A percentile compares a stretch with the other conserved stretches of the same genome.
Evolutionary conservation across 164 flowering plant species (phyloP).

Genomic region (Sextonia rubra): DNA sequence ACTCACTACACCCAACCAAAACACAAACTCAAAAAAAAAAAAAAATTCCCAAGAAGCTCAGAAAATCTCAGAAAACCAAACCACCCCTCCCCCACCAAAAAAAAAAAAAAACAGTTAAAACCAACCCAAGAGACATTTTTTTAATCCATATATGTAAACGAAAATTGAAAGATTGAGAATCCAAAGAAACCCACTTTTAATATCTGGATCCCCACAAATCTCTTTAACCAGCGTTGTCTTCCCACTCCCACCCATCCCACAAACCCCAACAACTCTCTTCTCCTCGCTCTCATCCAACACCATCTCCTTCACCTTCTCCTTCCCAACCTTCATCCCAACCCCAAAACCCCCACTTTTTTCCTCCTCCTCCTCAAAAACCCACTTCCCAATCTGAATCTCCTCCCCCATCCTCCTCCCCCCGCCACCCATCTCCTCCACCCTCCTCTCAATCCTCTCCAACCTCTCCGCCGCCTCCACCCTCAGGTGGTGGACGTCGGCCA

Average conservation of each 20-base stretch:
- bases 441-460: constrained; percentile 24
- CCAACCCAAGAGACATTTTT: neutral
- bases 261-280: constrained; percentile 44
- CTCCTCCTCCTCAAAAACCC: constrained; percentile 39
- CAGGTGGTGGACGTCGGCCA: constrained; percentile 71
- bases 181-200: constrained; percentile 38
- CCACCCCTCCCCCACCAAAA: no score
- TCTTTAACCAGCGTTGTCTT: constrained; percentile 74
- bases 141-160: neutral
- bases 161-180: neutral
- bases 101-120: neutral
- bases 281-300: constrained; percentile 28
- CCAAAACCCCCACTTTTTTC: constrained; percentile 27
- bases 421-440: constrained; percentile 33
- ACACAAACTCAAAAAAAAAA: no score
- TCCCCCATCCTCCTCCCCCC: constrained; percentile 38
- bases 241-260: constrained; percentile 80
- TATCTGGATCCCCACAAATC: constrained; percentile 43
- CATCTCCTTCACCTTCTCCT: constrained; percentile 65
- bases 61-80: neutral
- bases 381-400: constrained; percentile 16
- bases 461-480: constrained; percentile 26
- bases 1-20: no score
- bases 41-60: neutral
- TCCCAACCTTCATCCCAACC: constrained; percentile 47